phyloP scores from a whole-genome alignment of 345 rosid species.

The Excoecaria agallocha region DNA sequence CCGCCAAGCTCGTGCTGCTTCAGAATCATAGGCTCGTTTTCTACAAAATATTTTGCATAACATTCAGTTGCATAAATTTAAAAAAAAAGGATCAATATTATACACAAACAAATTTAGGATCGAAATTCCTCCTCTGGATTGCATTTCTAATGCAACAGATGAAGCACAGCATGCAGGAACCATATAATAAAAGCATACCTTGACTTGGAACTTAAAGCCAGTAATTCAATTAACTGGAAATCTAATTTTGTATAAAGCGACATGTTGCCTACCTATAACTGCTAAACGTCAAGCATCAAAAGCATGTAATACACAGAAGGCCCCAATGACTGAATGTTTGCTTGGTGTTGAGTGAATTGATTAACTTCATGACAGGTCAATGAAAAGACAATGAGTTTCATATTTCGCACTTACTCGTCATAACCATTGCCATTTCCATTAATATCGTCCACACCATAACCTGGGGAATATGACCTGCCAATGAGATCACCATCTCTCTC shows the following conservation, averaged over 20 bases:
- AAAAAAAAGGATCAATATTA: not conserved
- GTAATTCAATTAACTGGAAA: too few relatives aligned
- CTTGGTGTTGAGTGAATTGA: not conserved
- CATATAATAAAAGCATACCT: not conserved
- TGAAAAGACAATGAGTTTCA: not conserved
- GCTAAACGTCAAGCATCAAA: not conserved
- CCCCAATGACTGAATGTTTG: not conserved
- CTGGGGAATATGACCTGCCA: slow-evolving; percentile 66
- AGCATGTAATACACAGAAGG: not conserved
- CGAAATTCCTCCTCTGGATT: not conserved
- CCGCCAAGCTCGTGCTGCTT: slow-evolving; percentile 48
- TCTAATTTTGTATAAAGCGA: not conserved
- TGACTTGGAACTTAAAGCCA: not conserved
- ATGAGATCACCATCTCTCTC: slow-evolving; percentile 49
- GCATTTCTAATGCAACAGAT: not conserved
- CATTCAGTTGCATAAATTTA: not conserved
- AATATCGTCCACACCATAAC: slow-evolving; percentile 39
- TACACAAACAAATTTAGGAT: not conserved
- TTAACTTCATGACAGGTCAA: not conserved
- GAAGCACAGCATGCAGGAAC: too few relatives aligned
- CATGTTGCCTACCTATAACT: not conserved
- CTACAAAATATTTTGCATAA: slow-evolving; percentile 27
- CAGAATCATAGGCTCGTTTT: slow-evolving; percentile 44
- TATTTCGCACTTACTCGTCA: slow-evolving; percentile 46
- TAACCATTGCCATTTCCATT: slow-evolving; percentile 45